Evolutionary conservation across 345 rosid genomes (phyloP).

Genomic region (Theobroma cacao): DNA sequence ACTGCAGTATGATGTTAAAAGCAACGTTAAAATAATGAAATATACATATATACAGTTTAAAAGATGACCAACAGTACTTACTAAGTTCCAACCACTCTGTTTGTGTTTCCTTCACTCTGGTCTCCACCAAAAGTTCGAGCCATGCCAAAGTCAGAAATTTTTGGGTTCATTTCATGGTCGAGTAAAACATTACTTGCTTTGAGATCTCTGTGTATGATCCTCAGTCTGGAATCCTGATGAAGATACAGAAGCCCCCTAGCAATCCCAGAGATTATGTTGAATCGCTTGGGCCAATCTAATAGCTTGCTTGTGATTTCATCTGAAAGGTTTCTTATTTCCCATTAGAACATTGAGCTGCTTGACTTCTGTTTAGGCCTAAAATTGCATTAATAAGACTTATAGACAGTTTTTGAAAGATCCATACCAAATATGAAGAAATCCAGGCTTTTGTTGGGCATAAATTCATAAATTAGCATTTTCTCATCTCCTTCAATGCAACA

Average conservation of each 20-base stretch:
- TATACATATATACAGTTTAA: not conserved
- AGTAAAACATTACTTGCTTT: constrained; percentile 42
- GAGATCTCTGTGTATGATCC: constrained; percentile 37
- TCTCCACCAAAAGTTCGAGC: constrained; percentile 36
- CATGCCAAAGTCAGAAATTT: constrained; percentile 40
- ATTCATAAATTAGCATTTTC: too few species aligned
- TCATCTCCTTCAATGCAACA: not conserved
- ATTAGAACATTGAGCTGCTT: not conserved
- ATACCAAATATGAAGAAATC: constrained; percentile 35
- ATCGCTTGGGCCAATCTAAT: constrained; percentile 36
- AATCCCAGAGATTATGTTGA: constrained; percentile 31
- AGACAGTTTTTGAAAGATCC: not conserved
- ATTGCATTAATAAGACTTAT: not conserved
- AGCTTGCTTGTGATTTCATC: constrained; percentile 24
- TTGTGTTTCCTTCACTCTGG: constrained; percentile 29
- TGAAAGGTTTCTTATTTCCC: not conserved
- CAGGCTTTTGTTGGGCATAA: too few species aligned
- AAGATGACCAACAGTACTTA: constrained; percentile 7
- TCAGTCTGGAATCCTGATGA: constrained; percentile 40
- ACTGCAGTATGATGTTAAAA: constrained; percentile 12
- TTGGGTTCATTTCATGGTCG: constrained; percentile 34
- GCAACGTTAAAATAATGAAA: not conserved
- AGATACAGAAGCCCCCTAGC: constrained; percentile 45
- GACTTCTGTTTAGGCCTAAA: too few species aligned
- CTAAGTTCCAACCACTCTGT: constrained; percentile 42